Base-by-base conservation (phyloP, 2,329 filamentous ascomycete genomes). In the Verticillium nubilum region DNA sequence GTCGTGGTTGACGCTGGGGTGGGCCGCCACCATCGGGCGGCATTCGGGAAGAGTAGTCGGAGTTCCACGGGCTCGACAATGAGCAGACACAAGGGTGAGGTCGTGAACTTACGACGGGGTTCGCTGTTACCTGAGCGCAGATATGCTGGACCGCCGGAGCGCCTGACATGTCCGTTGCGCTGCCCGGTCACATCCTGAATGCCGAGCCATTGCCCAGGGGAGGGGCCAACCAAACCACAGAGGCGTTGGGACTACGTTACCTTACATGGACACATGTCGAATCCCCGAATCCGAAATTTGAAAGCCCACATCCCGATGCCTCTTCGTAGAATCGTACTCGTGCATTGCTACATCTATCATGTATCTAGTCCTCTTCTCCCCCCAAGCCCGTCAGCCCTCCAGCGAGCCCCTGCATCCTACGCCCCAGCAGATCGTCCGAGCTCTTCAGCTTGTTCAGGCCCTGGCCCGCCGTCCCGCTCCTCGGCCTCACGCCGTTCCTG, bases 371-470 rank as follows among this genome's bases (percentile, higher is more conserved):
- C 19, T 80, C 79, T 59, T 79, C 77, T 1, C 73, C 74, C 58
- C 73, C 74, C 58, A 76, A 62, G 13, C 82, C 80, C 26, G 81
- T 82, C 67, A 86, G 67, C 0, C 81, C 78, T 6, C 79, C 80
- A 2, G 81, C 79, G 23, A 86, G 73, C 1, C 83, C 83, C 60
- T 85, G 78, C 83, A 86, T 86, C 54, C 83, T 76, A 63, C 83
- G 72, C 0, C 80, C 77, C 12, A 86, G 73, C 64, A 86, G 65
- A 65, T 86, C 83, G 60, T 86, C 83, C 42, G 81, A 80, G 69
- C 83, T 86, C 61, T 79, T 78, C 55, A 86, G 74, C 72, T 85
- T 66, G 54, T 77, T 80, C 69, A 76, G 78, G 54, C 78, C 74
- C 65, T 75, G 83, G 64, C 67, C 72, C 69, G 50, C 70, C 63